A percentile compares a stretch with the other conserved stretches of the same genome.
Conservation (phyloP, 192 early-diverging fungal species). For the Coemansia sp. region DNA sequence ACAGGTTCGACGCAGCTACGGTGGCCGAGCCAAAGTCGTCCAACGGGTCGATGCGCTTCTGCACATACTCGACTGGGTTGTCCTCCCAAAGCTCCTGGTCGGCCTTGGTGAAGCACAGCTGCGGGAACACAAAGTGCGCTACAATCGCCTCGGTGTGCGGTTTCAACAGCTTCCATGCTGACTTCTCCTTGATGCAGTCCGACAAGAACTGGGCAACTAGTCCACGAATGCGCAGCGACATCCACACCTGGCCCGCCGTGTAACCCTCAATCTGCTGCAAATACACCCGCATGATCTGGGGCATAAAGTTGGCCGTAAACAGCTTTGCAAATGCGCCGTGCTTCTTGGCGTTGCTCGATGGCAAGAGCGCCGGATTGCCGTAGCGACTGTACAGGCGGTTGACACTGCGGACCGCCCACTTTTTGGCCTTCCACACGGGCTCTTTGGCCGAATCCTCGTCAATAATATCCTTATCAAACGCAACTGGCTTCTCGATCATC, state of each 20-base stretch:
- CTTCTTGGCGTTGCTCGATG: conserved; percentile 43
- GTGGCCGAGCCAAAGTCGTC: conserved; percentile 83
- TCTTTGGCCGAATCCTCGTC: conserved; percentile 77
- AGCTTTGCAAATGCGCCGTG: conserved; percentile 71
- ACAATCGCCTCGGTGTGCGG: conserved; percentile 79
- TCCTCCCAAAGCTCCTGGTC: conserved; percentile 92
- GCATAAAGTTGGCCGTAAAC: conserved; percentile 88
- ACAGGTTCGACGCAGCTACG: conserved; percentile 70
- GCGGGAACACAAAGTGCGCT: conserved; percentile 89
- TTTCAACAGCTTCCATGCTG: conserved; percentile 88
- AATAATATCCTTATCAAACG: conserved; percentile 56
- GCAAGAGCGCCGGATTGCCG: conserved; percentile 69
- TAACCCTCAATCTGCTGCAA: conserved; percentile 78
- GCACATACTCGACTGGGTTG: conserved; percentile 90
- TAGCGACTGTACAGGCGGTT: conserved; percentile 78
- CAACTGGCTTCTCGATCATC: conserved; percentile 68
- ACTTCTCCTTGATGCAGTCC: conserved; percentile 83
- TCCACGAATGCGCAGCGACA: conserved; percentile 69
- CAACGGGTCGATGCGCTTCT: conserved; percentile 73
- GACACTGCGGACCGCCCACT: conserved; percentile 89
- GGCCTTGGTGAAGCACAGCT: conserved; percentile 80
- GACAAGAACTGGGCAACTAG: conserved; percentile 73
- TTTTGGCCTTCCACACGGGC: conserved; percentile 91
- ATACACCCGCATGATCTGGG: conserved; percentile 84
- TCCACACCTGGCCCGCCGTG: conserved; percentile 69